Evolutionary conservation across 371 early-diverging fungal species (phyloP).

Genomic region (Furculomyces boomerangus): DNA sequence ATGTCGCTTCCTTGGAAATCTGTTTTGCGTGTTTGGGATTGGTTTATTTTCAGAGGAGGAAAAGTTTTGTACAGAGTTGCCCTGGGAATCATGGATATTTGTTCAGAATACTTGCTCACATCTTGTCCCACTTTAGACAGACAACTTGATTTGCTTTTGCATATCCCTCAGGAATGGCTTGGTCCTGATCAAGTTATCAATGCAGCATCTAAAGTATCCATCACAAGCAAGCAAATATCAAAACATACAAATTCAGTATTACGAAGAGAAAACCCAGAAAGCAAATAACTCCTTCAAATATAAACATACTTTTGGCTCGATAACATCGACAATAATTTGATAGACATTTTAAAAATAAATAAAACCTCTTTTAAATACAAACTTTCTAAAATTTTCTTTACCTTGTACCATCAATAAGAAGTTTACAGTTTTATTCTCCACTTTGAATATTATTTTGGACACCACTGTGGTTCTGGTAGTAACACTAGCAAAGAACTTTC

Average conservation of each 20-base stretch:
- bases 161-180: constrained; percentile 56
- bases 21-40: constrained; percentile 84
- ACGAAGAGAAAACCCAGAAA: no score
- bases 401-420: no score
- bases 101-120: constrained; percentile 35
- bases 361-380: no score
- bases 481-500: no score
- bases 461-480: no score
- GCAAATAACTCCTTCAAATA: no score
- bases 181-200: constrained; percentile 49
- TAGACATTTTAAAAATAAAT: no score
- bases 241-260: neutral
- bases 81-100: constrained; percentile 51
- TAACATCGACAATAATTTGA: no score
- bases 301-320: no score
- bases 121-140: constrained; percentile 62
- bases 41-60: constrained; percentile 54
- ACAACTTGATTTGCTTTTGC: constrained; percentile 51
- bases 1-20: constrained; percentile 79
- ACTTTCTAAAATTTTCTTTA: no score
- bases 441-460: no score
- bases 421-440: no score
- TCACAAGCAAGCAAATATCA: constrained; percentile 23
- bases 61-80: constrained; percentile 73
- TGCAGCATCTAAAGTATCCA: constrained; percentile 40